Evolutionary conservation across 106 monocot genomes (phyloP).

Genomic region (Dactylorhiza incarnata): DNA sequence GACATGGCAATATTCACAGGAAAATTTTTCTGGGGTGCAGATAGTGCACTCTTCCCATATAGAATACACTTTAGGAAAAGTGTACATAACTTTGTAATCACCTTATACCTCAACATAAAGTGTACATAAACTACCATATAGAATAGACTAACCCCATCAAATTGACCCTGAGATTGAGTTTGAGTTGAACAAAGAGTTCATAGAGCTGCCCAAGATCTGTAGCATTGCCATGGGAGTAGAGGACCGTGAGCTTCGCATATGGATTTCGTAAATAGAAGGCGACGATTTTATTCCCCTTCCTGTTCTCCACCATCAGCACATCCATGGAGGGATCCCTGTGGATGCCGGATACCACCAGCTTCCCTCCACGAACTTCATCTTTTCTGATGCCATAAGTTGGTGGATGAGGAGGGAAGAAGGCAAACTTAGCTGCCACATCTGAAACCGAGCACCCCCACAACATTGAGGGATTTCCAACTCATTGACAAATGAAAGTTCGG

Average conservation of each 20-base stretch:
- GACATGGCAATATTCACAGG: too few relatives aligned
- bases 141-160: conserved; percentile 74
- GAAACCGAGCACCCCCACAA: conserved; percentile 73
- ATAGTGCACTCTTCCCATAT: too few relatives aligned
- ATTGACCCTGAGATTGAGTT: conserved; percentile 78
- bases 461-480: conserved; percentile 46
- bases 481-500: conserved; percentile 37
- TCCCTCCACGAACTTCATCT: conserved; percentile 23
- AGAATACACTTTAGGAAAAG: too few relatives aligned
- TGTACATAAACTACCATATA: conserved; percentile 2
- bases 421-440: conserved; percentile 66
- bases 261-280: conserved; percentile 73
- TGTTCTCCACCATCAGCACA: conserved; percentile 53
- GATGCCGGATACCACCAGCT: conserved; percentile 49
- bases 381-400: conserved; percentile 52
- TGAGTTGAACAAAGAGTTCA: conserved; percentile 85
- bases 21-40: too few relatives aligned
- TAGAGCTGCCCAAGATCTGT: conserved; percentile 86
- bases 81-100: too few relatives aligned
- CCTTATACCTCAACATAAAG: too few relatives aligned
- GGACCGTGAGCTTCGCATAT: conserved; percentile 56
- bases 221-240: conserved; percentile 96
- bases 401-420: conserved; percentile 77
- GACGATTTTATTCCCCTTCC: conserved; percentile 58
- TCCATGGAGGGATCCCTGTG: conserved; percentile 54